phyloP scores from a whole-genome alignment of 177 flowering plant species.

The Telopea speciosissima region DNA sequence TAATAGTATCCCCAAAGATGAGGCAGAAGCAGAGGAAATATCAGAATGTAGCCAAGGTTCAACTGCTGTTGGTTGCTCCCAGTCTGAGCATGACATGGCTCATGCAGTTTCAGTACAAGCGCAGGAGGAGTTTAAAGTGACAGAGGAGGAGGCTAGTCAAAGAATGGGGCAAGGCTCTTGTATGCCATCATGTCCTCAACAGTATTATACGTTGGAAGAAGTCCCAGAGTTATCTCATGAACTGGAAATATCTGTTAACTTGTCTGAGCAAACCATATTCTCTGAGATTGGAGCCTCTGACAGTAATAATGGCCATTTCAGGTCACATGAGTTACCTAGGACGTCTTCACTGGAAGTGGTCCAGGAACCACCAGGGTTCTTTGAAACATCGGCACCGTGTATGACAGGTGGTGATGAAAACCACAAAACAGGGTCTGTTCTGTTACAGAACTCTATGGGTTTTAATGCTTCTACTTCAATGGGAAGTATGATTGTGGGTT shows the following conservation, averaged over 20 bases:
- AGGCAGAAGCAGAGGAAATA: slow-evolving; percentile 46
- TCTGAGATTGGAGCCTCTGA: slow-evolving; percentile 30
- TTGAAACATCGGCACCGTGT: slow-evolving; percentile 22
- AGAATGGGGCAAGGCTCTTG: slow-evolving; percentile 30
- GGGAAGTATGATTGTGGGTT: slow-evolving; percentile 3
- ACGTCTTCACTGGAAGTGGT: slow-evolving; percentile 30
- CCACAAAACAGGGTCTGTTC: slow-evolving; percentile 22
- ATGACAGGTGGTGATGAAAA: slow-evolving; percentile 16
- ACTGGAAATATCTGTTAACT: slow-evolving; percentile 23
- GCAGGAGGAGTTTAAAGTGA: slow-evolving; percentile 24
- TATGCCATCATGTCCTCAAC: slow-evolving; percentile 35
- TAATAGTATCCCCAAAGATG: slow-evolving; percentile 36
- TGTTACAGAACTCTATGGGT: slow-evolving; percentile 15
- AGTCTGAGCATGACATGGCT: slow-evolving; percentile 37
- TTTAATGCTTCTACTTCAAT: slow-evolving; percentile 12
- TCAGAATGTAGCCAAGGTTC: slow-evolving; percentile 89
- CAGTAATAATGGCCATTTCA: slow-evolving; percentile 18
- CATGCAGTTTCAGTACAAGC: slow-evolving; percentile 20
- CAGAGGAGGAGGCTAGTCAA: slow-evolving; percentile 36
- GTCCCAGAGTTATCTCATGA: slow-evolving; percentile 38
- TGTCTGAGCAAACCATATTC: slow-evolving; percentile 27
- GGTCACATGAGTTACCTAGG: slow-evolving; percentile 31
- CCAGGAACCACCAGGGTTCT: slow-evolving; percentile 31
- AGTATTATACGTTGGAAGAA: slow-evolving; percentile 39
- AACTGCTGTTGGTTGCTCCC: slow-evolving; percentile 34